These are phyloP conservation scores for Cicer bijugum DNA, from an alignment of 306 rosid species.

Conservation along the genomic window DNA sequence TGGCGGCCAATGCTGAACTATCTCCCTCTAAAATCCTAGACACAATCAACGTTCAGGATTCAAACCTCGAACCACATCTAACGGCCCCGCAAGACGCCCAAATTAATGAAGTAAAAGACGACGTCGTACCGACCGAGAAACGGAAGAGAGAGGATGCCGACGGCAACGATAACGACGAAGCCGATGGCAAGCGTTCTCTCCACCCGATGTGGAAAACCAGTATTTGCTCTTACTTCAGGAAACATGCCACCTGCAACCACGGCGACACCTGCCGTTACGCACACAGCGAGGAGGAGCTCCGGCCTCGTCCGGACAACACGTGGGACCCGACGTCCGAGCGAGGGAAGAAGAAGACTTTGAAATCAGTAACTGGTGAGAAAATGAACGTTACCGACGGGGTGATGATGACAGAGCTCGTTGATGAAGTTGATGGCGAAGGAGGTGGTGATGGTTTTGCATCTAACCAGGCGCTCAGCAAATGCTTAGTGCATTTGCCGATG, in stretches of 20 bases:
- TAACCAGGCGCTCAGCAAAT: conserved; percentile 59
- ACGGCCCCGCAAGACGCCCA: conserved; percentile 22
- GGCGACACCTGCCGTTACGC: conserved; percentile 77
- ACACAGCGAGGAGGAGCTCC: conserved; percentile 86
- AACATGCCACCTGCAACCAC: conserved; percentile 68
- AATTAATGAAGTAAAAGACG: conserved; percentile 42
- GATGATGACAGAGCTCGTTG: conserved; percentile 83
- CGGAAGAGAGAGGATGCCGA: conserved; percentile 69
- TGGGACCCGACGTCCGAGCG: conserved; percentile 97
- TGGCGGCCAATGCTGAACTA: conserved; percentile 59
- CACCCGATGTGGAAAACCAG: conserved; percentile 86
- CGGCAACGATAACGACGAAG: conserved; percentile 44
- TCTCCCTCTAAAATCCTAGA: conserved; percentile 48
- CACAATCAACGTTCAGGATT: conserved; percentile 54
- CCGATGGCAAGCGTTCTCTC: conserved; percentile 42
- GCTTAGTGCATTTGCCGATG: conserved; percentile 81
- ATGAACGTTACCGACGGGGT: conserved; percentile 44
- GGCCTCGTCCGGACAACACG: conserved; percentile 79
- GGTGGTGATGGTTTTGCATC: background rate
- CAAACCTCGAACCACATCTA: conserved; percentile 16
- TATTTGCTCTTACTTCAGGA: conserved; percentile 84
- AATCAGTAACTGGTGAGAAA: conserved; percentile 45
- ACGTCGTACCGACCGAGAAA: conserved; percentile 53
- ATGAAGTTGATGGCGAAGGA: conserved; percentile 46
- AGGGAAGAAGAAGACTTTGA: conserved; percentile 76